Evolutionary conservation across 2,329 filamentous ascomycete genomes (phyloP).

Genomic region (Pseudocercospora fuligena): DNA sequence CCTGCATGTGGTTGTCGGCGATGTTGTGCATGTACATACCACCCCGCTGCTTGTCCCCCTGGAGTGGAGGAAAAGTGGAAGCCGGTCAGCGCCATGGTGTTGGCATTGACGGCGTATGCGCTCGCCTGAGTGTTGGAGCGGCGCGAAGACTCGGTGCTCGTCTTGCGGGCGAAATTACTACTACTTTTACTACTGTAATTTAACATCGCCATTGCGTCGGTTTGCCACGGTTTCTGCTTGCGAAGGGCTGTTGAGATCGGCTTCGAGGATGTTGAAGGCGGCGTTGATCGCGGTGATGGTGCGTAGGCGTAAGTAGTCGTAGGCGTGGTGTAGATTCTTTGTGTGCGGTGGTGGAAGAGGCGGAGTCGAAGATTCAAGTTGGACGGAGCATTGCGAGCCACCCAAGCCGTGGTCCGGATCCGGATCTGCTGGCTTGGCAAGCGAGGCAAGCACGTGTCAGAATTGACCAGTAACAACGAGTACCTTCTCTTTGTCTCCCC

Average conservation of each 20-base stretch:
- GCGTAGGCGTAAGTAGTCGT: constrained; percentile 11
- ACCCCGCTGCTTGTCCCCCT: constrained; percentile 66
- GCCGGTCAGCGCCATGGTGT: constrained; percentile 72
- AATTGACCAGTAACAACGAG: too few relatives aligned
- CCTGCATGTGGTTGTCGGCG: not conserved
- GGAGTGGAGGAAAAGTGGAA: constrained; percentile 97
- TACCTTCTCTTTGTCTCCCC: too few relatives aligned
- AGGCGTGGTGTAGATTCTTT: not conserved
- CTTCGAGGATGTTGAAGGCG: constrained; percentile 1
- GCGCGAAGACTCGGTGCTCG: constrained; percentile 64
- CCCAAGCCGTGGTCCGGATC: too few relatives aligned
- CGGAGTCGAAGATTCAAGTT: constrained; percentile 15
- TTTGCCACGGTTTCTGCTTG: constrained; percentile 52
- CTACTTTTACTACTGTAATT: constrained; percentile 69
- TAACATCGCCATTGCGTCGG: constrained; percentile 68
- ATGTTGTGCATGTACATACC: constrained; percentile 26
- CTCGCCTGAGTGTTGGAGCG: constrained; percentile 82
- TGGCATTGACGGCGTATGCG: constrained; percentile 81
- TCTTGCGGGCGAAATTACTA: constrained; percentile 59
- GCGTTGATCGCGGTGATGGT: constrained; percentile 1
- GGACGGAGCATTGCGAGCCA: not conserved
- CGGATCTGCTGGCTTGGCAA: not conserved
- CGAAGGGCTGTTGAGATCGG: constrained; percentile 11
- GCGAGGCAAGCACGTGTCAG: too few relatives aligned
- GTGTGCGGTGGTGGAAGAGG: not conserved